Conservation (phyloP, 441 rosid genomes). For the Arabidopsis lyrata region DNA sequence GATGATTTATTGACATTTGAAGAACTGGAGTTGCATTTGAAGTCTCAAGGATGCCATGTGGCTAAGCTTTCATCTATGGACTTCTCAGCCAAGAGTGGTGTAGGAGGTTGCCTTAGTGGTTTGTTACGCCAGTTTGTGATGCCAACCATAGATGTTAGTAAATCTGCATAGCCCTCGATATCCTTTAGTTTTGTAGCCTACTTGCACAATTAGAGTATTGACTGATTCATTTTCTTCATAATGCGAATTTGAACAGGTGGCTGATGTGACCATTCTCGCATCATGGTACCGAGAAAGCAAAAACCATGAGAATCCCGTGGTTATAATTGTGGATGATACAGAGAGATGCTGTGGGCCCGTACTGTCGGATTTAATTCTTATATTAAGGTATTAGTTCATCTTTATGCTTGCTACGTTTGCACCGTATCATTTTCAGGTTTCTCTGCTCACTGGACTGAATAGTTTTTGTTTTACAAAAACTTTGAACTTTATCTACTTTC, state of each 20-base stretch:
- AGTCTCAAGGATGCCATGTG: slow-evolving; percentile 79
- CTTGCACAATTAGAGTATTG: slow-evolving; percentile 12
- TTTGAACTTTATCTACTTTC: not conserved
- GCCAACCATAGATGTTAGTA: slow-evolving; percentile 77
- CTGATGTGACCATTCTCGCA: slow-evolving; percentile 78
- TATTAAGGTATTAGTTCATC: slow-evolving; percentile 64
- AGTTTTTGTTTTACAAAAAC: not conserved
- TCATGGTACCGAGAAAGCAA: slow-evolving; percentile 82
- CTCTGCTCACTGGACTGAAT: not conserved
- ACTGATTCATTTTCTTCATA: slow-evolving; percentile 29
- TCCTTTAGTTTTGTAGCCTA: slow-evolving; percentile 18
- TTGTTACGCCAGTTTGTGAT: slow-evolving; percentile 77
- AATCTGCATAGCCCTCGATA: slow-evolving; percentile 14
- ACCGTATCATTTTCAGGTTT: not conserved
- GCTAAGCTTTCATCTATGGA: slow-evolving; percentile 92
- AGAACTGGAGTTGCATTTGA: slow-evolving; percentile 75
- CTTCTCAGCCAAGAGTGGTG: slow-evolving; percentile 73
- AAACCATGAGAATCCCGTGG: slow-evolving; percentile 57
- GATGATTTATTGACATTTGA: slow-evolving; percentile 85
- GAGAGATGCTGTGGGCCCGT: slow-evolving; percentile 85
- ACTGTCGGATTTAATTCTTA: slow-evolving; percentile 79
- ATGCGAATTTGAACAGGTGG: slow-evolving; percentile 60
- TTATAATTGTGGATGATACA: slow-evolving; percentile 78
- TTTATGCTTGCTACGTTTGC: slow-evolving; percentile 9
- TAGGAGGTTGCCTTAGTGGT: slow-evolving; percentile 81